These are phyloP conservation scores for Paecilomyces niveus DNA, from an alignment of 2,329 filamentous ascomycete genomes.

Conservation along the genomic window DNA sequence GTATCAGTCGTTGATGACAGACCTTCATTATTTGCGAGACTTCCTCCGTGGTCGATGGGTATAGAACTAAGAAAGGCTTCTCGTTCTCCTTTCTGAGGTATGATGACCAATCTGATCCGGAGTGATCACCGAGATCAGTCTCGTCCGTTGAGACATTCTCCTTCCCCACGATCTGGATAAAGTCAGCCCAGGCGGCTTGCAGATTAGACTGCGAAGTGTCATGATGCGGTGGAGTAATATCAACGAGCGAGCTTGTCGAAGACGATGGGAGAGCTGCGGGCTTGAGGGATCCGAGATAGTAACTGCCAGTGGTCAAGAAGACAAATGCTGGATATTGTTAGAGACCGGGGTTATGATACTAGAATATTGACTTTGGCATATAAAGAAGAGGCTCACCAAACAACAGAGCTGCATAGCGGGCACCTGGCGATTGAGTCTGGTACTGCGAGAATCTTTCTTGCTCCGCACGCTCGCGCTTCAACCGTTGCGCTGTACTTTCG, in stretches of 20 bases:
- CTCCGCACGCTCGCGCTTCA: conserved; percentile 53
- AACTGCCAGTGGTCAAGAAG: conserved; percentile 46
- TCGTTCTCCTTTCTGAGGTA: conserved; percentile 37
- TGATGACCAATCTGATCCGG: conserved; percentile 58
- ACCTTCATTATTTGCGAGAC: conserved; percentile 84
- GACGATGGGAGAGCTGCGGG: conserved; percentile 39
- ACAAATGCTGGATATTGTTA: conserved; percentile 38
- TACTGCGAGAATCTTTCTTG: conserved; percentile 44
- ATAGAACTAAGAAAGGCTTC: conserved; percentile 58
- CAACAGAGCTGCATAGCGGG: conserved; percentile 31
- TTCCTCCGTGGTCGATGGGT: conserved; percentile 70
- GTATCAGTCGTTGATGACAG: conserved; percentile 72
- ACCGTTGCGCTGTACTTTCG: conserved; percentile 52
- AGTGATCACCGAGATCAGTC: conserved; percentile 49
- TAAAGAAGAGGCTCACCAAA: conserved; percentile 19
- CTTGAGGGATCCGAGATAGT: conserved; percentile 48
- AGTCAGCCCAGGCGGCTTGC: conserved; percentile 59
- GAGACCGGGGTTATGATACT: conserved; percentile 7
- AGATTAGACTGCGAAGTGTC: conserved; percentile 51
- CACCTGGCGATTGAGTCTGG: conserved; percentile 32
- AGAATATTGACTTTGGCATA: background rate
- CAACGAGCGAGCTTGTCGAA: conserved; percentile 52
- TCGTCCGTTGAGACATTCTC: conserved; percentile 55
- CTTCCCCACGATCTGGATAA: conserved; percentile 54
- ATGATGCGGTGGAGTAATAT: conserved; percentile 44